phyloP scores from a whole-genome alignment of 2,329 filamentous ascomycete species.

The Penicillium sp. region DNA sequence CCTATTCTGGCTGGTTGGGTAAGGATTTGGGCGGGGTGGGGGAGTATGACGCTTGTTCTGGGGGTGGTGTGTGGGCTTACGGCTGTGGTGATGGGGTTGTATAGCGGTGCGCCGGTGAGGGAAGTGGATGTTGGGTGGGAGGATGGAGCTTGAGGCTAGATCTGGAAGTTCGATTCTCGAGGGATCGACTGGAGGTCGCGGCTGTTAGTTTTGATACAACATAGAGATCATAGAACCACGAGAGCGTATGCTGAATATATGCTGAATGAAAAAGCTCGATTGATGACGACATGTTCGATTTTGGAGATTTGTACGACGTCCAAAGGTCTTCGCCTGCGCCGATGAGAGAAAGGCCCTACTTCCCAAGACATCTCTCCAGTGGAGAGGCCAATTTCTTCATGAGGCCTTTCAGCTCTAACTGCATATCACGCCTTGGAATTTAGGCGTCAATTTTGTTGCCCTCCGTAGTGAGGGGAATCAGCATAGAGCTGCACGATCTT shows the following conservation, averaged over 20 bases:
- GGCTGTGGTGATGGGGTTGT: constrained; percentile 23
- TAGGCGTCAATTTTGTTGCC: background rate
- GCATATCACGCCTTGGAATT: background rate
- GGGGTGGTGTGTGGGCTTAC: constrained; percentile 27
- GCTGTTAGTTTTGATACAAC: background rate
- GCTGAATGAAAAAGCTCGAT: no score
- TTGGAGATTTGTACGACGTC: no score
- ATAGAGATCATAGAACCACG: background rate
- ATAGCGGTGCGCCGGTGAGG: constrained; percentile 4
- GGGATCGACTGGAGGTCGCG: background rate
- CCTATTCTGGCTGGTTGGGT: constrained; percentile 55
- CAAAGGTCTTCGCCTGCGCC: no score
- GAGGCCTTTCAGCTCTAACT: no score
- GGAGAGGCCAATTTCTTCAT: no score
- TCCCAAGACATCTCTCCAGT: no score
- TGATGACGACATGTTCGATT: no score
- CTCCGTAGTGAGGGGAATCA: background rate
- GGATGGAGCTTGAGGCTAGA: background rate
- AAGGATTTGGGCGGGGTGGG: constrained; percentile 29
- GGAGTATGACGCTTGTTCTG: constrained; percentile 27
- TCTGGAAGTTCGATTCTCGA: background rate
- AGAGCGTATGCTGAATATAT: no score
- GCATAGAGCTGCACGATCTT: background rate
- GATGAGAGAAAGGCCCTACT: no score
- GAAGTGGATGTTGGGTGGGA: background rate